Evolutionary conservation across 192 early-diverging fungal species (phyloP).

Genomic region (Mortierella alpina): DNA sequence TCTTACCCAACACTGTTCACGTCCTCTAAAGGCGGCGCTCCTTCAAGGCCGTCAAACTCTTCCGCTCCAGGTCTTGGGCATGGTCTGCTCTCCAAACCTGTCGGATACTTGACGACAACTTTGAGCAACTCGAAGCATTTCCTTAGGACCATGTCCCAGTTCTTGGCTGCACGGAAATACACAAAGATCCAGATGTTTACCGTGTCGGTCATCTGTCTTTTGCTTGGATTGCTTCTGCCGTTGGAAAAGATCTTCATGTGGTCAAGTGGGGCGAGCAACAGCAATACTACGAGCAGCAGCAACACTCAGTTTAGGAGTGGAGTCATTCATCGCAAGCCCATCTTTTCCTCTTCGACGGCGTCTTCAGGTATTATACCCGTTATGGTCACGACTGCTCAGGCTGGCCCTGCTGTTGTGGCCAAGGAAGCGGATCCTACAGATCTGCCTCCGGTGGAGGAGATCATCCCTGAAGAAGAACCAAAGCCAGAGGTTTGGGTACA

Average conservation of each 20-base stretch:
- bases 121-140: constrained; percentile 33
- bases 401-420: neutral
- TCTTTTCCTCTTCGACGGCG: neutral
- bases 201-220: constrained; percentile 49
- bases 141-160: constrained; percentile 25
- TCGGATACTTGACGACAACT: constrained; percentile 23
- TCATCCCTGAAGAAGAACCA: neutral
- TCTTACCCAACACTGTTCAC: constrained; percentile 40
- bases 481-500: neutral
- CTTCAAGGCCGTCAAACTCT: constrained; percentile 2
- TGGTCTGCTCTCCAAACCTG: neutral
- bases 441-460: neutral
- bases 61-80: constrained; percentile 1
- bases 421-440: neutral
- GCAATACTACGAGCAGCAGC: neutral
- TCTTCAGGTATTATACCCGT: constrained; percentile 11
- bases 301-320: constrained; percentile 16
- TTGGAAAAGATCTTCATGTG: constrained; percentile 50
- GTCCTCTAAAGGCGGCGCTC: constrained; percentile 10
- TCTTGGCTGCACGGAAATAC: constrained; percentile 46
- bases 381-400: constrained; percentile 1
- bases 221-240: constrained; percentile 54
- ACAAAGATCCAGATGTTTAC: constrained; percentile 58
- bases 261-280: neutral
- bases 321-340: constrained; percentile 1